Base-by-base conservation (phyloP, 1,139 yeast species). In the Suhomyces terraborum region DNA sequence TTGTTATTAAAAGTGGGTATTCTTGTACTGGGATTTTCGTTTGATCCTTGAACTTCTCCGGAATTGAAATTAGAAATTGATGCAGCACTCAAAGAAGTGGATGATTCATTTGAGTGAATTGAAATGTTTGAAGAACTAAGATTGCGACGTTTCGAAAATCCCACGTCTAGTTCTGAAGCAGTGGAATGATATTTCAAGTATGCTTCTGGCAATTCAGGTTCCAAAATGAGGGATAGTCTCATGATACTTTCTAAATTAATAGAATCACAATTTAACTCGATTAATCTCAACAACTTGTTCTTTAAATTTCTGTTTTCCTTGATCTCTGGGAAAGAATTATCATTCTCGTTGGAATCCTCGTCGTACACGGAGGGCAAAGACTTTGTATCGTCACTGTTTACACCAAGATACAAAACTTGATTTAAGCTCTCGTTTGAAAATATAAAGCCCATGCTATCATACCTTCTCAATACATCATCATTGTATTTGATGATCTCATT, bases 361-460 rank as follows among this genome's bases (percentile, higher is more conserved):
- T 41, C 42, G 20, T 32, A 35, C 9, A 18, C 38, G 8, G 47
- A 39, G 6, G 65, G 65, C 20, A 56, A 47, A 4, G 61, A 53
- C 35, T 59, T 56, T 18, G 60, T 42, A 34, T 66, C 67, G 18
- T 65, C 72, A 38, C 54, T 60, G 44, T 66, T 65, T 14, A 58
- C 61, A 3, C 77, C 77, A 23, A 71, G 58, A 42, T 69, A 71
- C 25, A 73, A 56, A 4, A 71, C 77, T 41, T 72, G 76, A 47
- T 72, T 70, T 38, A 73, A 61, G 45, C 73, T 68, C 46, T 73
- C 77, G 48, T 73, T 73, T 12, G 75, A 69, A 43, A 73, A 69
- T 3, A 72, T 69, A 45, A 70, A 72, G 3, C 77, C 75, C 75
- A 70, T 70, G 37, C 61, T 58, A 43, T 72, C 75, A 45, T 72